phyloP scores from a whole-genome alignment of 1,284 basidiomycete species.

The Trichosporon faecale region DNA sequence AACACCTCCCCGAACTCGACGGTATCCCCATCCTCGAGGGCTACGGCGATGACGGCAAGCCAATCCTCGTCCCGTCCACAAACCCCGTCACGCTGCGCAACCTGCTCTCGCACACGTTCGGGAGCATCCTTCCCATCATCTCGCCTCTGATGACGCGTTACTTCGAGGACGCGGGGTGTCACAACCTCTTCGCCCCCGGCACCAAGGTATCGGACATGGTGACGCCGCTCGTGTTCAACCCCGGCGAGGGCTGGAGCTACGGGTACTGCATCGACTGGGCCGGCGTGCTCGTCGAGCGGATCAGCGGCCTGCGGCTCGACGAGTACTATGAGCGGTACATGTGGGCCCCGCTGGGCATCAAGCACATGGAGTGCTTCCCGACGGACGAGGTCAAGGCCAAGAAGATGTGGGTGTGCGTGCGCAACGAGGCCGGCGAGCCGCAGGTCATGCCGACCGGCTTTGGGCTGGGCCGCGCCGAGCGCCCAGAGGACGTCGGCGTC shows the following conservation, averaged over 20 bases:
- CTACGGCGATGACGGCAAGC: constrained; percentile 25
- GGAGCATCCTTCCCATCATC: constrained; percentile 10
- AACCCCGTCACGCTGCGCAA: constrained; percentile 38
- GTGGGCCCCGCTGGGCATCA: constrained; percentile 36
- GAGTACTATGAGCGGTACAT: constrained; percentile 31
- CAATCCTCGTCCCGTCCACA: constrained; percentile 26
- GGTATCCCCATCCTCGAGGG: constrained; percentile 34
- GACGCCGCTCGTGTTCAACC: constrained; percentile 25
- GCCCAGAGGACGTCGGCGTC: constrained; percentile 15
- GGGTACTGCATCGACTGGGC: constrained; percentile 15
- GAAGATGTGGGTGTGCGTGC: constrained; percentile 14
- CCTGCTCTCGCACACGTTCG: constrained; percentile 39
- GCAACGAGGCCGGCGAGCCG: constrained; percentile 5
- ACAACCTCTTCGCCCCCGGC: not conserved
- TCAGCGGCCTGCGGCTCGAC: constrained; percentile 7
- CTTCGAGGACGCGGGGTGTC: not conserved
- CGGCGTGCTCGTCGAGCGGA: constrained; percentile 19
- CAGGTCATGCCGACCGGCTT: constrained; percentile 7
- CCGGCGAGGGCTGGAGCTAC: constrained; percentile 21
- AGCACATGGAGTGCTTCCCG: constrained; percentile 16
- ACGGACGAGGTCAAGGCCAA: constrained; percentile 3
- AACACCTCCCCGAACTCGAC: constrained; percentile 33
- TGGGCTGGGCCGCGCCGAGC: not conserved
- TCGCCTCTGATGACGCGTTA: not conserved
- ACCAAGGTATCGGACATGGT: constrained; percentile 9